These are phyloP conservation scores for Xylariaceae sp. DNA, from an alignment of 2,329 filamentous ascomycete species.

Conservation along the genomic window DNA sequence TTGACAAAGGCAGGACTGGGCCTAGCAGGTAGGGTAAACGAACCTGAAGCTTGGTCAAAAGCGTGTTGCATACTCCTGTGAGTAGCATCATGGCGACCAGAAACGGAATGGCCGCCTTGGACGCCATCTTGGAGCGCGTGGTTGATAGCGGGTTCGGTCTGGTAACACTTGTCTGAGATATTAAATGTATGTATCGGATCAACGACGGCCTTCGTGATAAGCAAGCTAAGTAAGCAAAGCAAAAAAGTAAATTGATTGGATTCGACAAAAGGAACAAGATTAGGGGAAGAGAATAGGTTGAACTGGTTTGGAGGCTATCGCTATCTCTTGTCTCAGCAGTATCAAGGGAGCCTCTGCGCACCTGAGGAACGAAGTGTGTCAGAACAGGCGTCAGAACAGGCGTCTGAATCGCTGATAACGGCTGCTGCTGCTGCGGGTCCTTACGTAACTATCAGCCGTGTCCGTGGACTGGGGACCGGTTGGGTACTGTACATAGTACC, in stretches of 20 bases:
- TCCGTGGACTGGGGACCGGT: too few relatives aligned
- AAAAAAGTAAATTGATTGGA: not conserved
- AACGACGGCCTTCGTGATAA: not conserved
- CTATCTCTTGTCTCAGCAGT: too few relatives aligned
- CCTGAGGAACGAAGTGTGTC: too few relatives aligned
- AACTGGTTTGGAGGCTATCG: too few relatives aligned
- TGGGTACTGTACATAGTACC: too few relatives aligned
- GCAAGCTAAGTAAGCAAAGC: not conserved
- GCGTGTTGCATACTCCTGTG: slow-evolving; percentile 95
- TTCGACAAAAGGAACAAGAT: not conserved
- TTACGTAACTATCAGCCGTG: too few relatives aligned
- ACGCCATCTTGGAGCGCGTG: slow-evolving; percentile 64
- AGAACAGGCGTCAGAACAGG: too few relatives aligned
- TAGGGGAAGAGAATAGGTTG: too few relatives aligned
- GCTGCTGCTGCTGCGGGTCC: too few relatives aligned
- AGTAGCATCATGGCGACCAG: slow-evolving; percentile 96
- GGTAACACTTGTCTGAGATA: not conserved
- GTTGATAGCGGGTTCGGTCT: not conserved
- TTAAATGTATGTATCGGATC: too few relatives aligned
- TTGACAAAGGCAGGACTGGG: not conserved
- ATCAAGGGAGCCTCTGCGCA: too few relatives aligned
- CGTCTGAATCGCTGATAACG: too few relatives aligned
- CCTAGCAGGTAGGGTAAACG: slow-evolving; percentile 28
- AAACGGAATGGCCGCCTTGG: slow-evolving; percentile 76
- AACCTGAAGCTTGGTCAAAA: slow-evolving; percentile 96